These are phyloP conservation scores for Calonectria naviculata DNA, from an alignment of 2,329 filamentous ascomycete genomes.

Conservation along the genomic window DNA sequence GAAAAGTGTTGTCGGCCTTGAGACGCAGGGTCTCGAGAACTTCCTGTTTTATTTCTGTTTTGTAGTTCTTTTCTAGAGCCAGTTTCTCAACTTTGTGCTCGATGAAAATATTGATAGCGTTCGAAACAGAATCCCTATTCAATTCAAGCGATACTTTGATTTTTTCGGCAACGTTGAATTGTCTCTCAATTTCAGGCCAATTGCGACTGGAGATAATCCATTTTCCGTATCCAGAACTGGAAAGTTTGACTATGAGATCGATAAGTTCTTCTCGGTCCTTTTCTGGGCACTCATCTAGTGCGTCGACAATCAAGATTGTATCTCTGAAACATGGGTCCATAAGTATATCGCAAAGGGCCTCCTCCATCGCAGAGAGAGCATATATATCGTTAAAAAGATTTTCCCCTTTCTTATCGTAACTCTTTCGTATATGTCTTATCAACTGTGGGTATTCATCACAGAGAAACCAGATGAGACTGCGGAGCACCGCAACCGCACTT, in stretches of 20 bases:
- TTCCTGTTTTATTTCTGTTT: not conserved
- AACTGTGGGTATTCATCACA: slow-evolving; percentile 47
- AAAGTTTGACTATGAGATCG: not conserved
- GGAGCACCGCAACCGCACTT: slow-evolving; percentile 53
- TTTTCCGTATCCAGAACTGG: not conserved
- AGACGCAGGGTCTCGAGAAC: slow-evolving; percentile 30
- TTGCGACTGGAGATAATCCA: slow-evolving; percentile 1
- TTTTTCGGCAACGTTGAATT: slow-evolving; percentile 37
- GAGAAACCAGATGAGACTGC: slow-evolving; percentile 56
- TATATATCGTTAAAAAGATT: slow-evolving; percentile 52
- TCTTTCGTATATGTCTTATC: slow-evolving; percentile 46
- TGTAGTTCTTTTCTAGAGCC: not conserved
- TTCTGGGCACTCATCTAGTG: not conserved
- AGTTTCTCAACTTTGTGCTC: slow-evolving; percentile 12
- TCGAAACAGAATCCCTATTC: slow-evolving; percentile 45
- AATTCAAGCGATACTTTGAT: slow-evolving; percentile 48
- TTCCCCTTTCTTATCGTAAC: slow-evolving; percentile 47
- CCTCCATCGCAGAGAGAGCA: slow-evolving; percentile 48
- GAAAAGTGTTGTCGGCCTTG: slow-evolving; percentile 51
- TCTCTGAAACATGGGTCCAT: slow-evolving; percentile 3
- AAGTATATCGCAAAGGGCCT: slow-evolving; percentile 54
- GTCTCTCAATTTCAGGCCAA: slow-evolving; percentile 46
- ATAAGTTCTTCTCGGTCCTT: not conserved
- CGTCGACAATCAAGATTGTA: slow-evolving; percentile 28
- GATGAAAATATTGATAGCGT: slow-evolving; percentile 50